Base-by-base conservation (phyloP, 2,329 filamentous ascomycete genomes). In the Cladosporium sp. region DNA sequence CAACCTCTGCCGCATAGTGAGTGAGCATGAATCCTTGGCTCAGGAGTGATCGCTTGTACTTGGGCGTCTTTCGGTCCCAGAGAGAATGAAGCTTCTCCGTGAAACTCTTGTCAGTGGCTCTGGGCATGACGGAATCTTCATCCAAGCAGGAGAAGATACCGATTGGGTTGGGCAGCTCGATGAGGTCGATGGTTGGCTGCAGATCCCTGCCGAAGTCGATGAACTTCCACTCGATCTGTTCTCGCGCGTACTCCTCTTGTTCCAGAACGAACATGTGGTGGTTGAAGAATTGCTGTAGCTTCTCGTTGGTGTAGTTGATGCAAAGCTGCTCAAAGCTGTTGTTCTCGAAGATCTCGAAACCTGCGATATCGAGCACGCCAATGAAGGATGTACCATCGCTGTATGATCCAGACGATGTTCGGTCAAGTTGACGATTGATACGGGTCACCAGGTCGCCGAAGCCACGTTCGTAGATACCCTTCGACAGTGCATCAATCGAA, bases 271-370 rank as follows among this genome's bases (percentile, higher is more conserved):
- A 99, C 95, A 99, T 99, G 82, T 99, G 96, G 76, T 99, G 95
- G 74, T 99, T 99, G 86, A 99, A 99, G 78, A 99, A 99, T 72
- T 99, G 95, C 75, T 99, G 95, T 7, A 99, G 87, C 78, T 97
- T 99, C 78, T 99, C 95, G 79, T 99, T 99, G 68, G 96, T 98
- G 80, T 99, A 99, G 80, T 99, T 99, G 85, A 99, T 99, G 82
- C 95, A 99, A 6, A 99, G 85, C 78, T 99, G 95, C 78, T 99
- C 95, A 74, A 99, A 99, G 82, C 94, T 97, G 82, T 99, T 99
- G 74, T 92, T 87, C 72, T 99, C 93, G 73, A 99, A 99, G 66
- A 99, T 99, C 76, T 99, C 95, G 78, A 99, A 99, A 67, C 95
- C 95, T 69, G 96, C 96, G 78, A 99, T 99, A 86, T 99, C 95